A percentile compares a stretch with the other conserved stretches of the same genome.
phyloP scores from a whole-genome alignment of 1,284 basidiomycete species.

The Takashimella koratensis region DNA sequence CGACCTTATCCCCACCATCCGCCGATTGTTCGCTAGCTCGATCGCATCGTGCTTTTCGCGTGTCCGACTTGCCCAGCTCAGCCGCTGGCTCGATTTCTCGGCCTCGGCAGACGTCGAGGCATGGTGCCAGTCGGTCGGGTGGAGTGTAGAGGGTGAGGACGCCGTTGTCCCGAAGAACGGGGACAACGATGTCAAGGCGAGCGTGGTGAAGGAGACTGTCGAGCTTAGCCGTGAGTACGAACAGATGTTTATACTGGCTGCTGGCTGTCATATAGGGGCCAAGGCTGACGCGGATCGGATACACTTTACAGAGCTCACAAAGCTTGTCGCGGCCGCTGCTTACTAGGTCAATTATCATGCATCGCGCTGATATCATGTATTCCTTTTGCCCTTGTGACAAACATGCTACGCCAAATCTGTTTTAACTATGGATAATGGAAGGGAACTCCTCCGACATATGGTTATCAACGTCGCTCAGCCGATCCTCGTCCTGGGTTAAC shows the following conservation, averaged over 20 bases:
- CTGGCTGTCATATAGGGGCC: neutral
- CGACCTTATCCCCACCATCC: constrained; percentile 31
- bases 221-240: constrained; percentile 82
- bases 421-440: too few relatives aligned
- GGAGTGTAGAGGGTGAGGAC: constrained; percentile 65
- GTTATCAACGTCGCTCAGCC: too few relatives aligned
- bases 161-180: constrained; percentile 76
- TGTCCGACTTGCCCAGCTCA: constrained; percentile 26
- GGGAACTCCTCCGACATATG: too few relatives aligned
- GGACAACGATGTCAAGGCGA: constrained; percentile 92
- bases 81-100: constrained; percentile 43
- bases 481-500: too few relatives aligned
- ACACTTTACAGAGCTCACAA: constrained; percentile 64
- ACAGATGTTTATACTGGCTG: neutral
- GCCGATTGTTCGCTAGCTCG: constrained; percentile 37
- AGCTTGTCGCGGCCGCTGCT: constrained; percentile 62
- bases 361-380: neutral
- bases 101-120: constrained; percentile 59
- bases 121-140: constrained; percentile 65
- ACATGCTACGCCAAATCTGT: too few relatives aligned
- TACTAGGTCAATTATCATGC: constrained; percentile 20
- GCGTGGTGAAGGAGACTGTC: constrained; percentile 87
- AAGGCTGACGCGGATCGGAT: neutral
- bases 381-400: too few relatives aligned
- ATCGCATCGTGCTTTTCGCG: constrained; percentile 42